Evolutionary conservation across 2,329 filamentous ascomycete species (phyloP).

Genomic region (Fusarium sp.): DNA sequence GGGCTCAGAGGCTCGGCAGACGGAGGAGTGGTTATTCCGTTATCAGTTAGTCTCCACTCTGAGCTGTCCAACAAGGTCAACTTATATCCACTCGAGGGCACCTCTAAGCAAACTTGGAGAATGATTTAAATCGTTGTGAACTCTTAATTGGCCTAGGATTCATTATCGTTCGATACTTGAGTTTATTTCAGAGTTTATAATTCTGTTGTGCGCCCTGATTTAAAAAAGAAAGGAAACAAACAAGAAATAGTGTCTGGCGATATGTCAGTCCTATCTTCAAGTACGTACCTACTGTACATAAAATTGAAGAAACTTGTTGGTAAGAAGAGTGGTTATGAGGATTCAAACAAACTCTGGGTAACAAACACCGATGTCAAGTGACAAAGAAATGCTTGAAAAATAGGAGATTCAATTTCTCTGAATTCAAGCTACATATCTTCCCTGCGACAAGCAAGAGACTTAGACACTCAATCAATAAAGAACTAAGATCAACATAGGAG

Average conservation of each 20-base stretch:
- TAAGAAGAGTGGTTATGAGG: not conserved
- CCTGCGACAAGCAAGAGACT: not conserved
- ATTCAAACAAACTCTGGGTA: not conserved
- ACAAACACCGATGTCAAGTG: not conserved
- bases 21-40: conserved; percentile 3
- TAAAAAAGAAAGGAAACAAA: not conserved
- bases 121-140: not conserved
- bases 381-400: not conserved
- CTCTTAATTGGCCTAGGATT: not conserved
- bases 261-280: not conserved
- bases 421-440: not conserved
- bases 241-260: not conserved
- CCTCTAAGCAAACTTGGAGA: not conserved
- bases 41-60: not conserved
- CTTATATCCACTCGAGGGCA: conserved; percentile 8
- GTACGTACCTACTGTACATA: not conserved
- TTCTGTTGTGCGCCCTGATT: not conserved
- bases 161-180: not conserved
- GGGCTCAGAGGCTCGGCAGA: conserved; percentile 8
- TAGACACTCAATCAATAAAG: not conserved
- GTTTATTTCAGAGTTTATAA: not conserved
- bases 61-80: conserved; percentile 19
- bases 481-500: not conserved
- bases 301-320: not conserved
- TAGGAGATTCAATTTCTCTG: not conserved